Percentiles rank a stretch among this genome's conserved stretches.
These are phyloP conservation scores for Penicillium maclennaniae DNA, from an alignment of 495 filamentous ascomycete genomes.

Conservation along the genomic window DNA sequence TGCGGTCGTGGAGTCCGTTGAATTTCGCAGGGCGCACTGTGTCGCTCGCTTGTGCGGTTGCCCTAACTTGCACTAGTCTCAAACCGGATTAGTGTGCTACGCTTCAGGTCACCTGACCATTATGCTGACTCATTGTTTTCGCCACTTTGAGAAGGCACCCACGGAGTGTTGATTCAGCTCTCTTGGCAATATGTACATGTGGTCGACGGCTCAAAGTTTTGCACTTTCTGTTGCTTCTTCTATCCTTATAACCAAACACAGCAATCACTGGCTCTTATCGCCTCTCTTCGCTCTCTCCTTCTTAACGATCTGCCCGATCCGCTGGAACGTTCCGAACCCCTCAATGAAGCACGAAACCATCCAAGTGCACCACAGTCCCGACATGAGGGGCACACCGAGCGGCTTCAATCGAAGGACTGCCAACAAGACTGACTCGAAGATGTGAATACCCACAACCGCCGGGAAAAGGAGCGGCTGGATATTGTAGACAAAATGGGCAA, in stretches of 20 bases:
- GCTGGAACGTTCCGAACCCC: conserved; percentile 49
- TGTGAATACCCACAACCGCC: conserved; percentile 50
- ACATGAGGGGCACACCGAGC: conserved; percentile 51
- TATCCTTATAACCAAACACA: not conserved
- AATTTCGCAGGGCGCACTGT: conserved; percentile 44
- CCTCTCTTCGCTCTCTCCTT: conserved; percentile 46
- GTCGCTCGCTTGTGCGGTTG: conserved; percentile 47
- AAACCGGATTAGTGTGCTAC: conserved; percentile 12
- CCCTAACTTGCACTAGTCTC: conserved; percentile 36
- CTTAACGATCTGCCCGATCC: conserved; percentile 55
- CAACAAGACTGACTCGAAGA: conserved; percentile 49
- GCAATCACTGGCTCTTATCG: conserved; percentile 21
- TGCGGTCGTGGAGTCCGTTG: conserved; percentile 41
- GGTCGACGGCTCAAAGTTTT: not conserved
- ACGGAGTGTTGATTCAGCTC: not conserved
- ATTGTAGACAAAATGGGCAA: conserved; percentile 47
- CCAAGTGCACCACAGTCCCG: conserved; percentile 61
- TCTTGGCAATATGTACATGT: not conserved
- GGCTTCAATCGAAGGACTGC: conserved; percentile 47
- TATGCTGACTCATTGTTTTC: conserved; percentile 18
- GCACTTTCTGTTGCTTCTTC: not conserved
- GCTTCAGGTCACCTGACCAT: conserved; percentile 18
- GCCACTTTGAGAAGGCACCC: not conserved
- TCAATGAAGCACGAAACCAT: conserved; percentile 54
- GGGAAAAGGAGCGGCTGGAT: conserved; percentile 46